phyloP scores from a whole-genome alignment of 2,329 filamentous ascomycete species.

The Dactylellina sp. region DNA sequence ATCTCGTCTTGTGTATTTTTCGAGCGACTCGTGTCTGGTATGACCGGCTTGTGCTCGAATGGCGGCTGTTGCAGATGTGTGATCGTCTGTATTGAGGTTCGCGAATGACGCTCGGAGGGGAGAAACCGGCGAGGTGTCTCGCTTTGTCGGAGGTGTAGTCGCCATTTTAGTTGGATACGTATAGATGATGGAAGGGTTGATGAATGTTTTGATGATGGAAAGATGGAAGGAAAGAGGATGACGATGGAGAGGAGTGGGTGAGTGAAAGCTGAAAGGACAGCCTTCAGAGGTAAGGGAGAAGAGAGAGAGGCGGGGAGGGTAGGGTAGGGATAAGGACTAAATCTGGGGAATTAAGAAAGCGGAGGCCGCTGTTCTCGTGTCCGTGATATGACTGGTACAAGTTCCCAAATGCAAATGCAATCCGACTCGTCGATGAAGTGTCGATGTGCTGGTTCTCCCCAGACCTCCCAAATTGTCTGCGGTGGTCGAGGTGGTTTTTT shows the following conservation, averaged over 20 bases:
- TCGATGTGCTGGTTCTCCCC: constrained; percentile 53
- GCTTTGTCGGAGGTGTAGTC: constrained; percentile 54
- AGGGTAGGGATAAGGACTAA: constrained; percentile 16
- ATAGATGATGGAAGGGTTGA: constrained; percentile 4
- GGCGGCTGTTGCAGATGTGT: constrained; percentile 46
- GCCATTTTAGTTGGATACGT: constrained; percentile 41
- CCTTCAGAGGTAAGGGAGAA: constrained; percentile 12
- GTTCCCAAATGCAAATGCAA: constrained; percentile 48
- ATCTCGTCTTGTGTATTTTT: constrained; percentile 53
- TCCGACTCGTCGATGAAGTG: constrained; percentile 48
- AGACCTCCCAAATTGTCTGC: constrained; percentile 3
- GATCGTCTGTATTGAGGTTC: constrained; percentile 53
- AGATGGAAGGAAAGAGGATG: not conserved
- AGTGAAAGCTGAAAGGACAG: constrained; percentile 24
- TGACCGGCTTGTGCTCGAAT: constrained; percentile 53
- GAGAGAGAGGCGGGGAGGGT: constrained; percentile 8
- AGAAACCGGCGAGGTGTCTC: constrained; percentile 53
- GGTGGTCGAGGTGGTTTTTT: constrained; percentile 9
- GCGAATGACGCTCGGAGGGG: constrained; percentile 54
- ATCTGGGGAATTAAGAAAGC: constrained; percentile 35
- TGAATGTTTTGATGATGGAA: not conserved
- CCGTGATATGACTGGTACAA: constrained; percentile 27
- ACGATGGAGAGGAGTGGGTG: constrained; percentile 7
- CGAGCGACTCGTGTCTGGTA: constrained; percentile 56
- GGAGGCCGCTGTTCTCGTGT: constrained; percentile 15